phyloP scores from a whole-genome alignment of 108 stramenopile species.

The Fragilaria crotonensis region DNA sequence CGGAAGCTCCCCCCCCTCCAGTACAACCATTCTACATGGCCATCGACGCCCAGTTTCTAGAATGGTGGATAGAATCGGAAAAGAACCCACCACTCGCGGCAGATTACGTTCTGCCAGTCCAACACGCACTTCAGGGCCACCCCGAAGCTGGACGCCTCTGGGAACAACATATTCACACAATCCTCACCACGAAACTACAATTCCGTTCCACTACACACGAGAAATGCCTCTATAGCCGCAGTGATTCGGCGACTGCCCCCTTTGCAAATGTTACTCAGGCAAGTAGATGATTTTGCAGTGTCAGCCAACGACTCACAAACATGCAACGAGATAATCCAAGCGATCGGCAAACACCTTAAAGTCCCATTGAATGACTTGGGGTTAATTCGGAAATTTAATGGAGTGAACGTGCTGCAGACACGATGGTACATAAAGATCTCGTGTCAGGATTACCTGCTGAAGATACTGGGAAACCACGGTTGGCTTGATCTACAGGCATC shows the following conservation, averaged over 20 bases:
- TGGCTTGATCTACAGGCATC: too few species aligned
- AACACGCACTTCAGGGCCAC: conserved; percentile 20
- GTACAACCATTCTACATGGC: conserved; percentile 16
- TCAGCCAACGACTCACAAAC: too few species aligned
- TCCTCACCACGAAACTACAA: conserved; percentile 15
- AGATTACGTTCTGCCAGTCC: conserved; percentile 13
- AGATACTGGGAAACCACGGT: conserved; percentile 18
- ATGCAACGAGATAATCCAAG: background rate
- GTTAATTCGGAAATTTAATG: conserved; percentile 18
- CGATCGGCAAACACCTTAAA: background rate
- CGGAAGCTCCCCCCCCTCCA: conserved; percentile 22
- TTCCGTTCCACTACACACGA: conserved; percentile 31
- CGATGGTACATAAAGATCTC: conserved; percentile 16
- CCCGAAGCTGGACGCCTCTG: conserved; percentile 22
- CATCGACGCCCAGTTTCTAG: conserved; percentile 17
- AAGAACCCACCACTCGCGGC: conserved; percentile 9
- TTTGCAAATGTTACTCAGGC: conserved; percentile 22
- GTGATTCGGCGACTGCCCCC: too few species aligned
- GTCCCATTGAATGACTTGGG: conserved; percentile 13
- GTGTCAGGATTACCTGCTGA: conserved; percentile 20
- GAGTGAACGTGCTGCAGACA: conserved; percentile 26
- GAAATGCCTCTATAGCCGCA: conserved; percentile 20
- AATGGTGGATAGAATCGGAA: conserved; percentile 15
- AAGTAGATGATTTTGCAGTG: conserved; percentile 40
- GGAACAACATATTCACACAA: conserved; percentile 14